Conservation (phyloP, 257 asterid genomes). For the Lycium ferocissimum region DNA sequence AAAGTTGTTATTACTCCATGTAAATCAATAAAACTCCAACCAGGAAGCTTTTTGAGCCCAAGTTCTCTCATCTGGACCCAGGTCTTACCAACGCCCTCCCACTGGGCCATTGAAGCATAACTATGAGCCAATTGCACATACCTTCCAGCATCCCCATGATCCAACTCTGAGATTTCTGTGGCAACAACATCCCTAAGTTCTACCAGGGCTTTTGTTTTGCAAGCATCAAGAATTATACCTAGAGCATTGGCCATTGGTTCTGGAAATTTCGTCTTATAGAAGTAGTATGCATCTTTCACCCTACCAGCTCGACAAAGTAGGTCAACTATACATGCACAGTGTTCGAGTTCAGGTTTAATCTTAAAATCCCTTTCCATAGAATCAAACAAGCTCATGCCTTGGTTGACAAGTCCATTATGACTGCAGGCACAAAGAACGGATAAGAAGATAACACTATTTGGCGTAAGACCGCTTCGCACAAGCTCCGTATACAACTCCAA, state of each 20-base stretch:
- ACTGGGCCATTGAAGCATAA: slow-evolving; percentile 71
- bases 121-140: slow-evolving; percentile 85
- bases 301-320: slow-evolving; percentile 86
- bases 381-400: slow-evolving; percentile 66
- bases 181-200: slow-evolving; percentile 58
- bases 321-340: slow-evolving; percentile 78
- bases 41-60: slow-evolving; percentile 75
- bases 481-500: slow-evolving; percentile 61
- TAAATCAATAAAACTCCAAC: slow-evolving; percentile 84
- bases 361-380: slow-evolving; percentile 64
- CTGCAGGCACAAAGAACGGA: slow-evolving; percentile 74
- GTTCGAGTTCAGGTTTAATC: slow-evolving; percentile 73
- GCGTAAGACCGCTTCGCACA: slow-evolving; percentile 55
- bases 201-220: slow-evolving; percentile 51
- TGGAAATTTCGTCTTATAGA: slow-evolving; percentile 58
- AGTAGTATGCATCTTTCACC: slow-evolving; percentile 69
- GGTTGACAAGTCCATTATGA: slow-evolving; percentile 79
- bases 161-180: slow-evolving; percentile 55
- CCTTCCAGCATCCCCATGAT: slow-evolving; percentile 72
- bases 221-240: slow-evolving; percentile 82
- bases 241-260: slow-evolving; percentile 65
- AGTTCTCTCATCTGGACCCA: slow-evolving; percentile 75
- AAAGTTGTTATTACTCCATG: slow-evolving; percentile 69
- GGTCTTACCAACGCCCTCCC: slow-evolving; percentile 87
- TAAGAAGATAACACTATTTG: slow-evolving; percentile 70